Base-by-base conservation (phyloP, 768 basidiomycete species). In the Suillus americanus region DNA sequence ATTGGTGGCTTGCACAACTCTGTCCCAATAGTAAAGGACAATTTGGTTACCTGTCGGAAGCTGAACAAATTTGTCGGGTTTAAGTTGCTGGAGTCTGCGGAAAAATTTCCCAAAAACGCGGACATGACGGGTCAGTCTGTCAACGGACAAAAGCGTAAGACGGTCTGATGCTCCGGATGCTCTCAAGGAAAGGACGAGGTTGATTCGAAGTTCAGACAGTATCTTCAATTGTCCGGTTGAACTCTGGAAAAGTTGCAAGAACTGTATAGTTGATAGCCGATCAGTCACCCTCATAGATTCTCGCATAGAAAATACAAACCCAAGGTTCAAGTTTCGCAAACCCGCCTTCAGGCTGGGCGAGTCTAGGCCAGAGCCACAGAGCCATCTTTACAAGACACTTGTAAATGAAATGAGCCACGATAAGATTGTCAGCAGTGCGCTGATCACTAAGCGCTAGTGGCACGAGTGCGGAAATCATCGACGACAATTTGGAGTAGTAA, bases 1-100 rank as follows among this genome's bases (percentile, higher is more conserved):
- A 61, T 80, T 74, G 18, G 89, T 86, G n/a, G 92, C 89, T 64
- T 88, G 83, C 10, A 88, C 86, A 25, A 95, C 87, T 71, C 91
- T 87, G 37, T 82, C 84, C 93, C 93, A 95, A 71, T 93, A 94
- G 69, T 86, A 94, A 35, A 92, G 78, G 59, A 95, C 84, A 30
- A 93, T 73, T 62, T 89, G 86, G 37, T 82, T 83, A 69, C 88
- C 91, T 51, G 78, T 74, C 2, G 90, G 88, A 28, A 94, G 76
- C 46, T 77, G 74, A 7, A 89, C 83, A 71, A 95, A 94, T 23
- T 85, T 85, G 46, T 79, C 64, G 23, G 79, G 69, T 12, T 83
- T 80, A 23, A 89, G 80, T 69, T 90, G 87, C 66, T 93, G 89
- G 67, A 94, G 70, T 38, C 89, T 82, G 54, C 91, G 82, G 79